phyloP scores from a whole-genome alignment of 371 early-diverging fungal genomes.

The Gilbertella persicaria region DNA sequence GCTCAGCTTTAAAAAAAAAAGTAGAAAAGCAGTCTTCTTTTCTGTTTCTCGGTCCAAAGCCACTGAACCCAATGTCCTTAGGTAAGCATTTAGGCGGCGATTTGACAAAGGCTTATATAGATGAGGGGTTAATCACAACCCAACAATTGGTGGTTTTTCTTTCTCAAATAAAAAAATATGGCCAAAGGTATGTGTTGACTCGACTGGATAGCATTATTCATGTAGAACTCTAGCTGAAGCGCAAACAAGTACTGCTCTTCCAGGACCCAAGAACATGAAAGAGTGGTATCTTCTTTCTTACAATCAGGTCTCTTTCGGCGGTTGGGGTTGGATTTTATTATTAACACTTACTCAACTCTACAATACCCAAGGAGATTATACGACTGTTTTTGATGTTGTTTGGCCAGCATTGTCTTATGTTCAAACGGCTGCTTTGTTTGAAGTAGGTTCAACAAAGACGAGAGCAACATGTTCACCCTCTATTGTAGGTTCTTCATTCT shows the following conservation, averaged over 20 bases:
- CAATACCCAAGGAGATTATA: conserved; percentile 49
- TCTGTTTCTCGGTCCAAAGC: conserved; percentile 2
- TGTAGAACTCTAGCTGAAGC: neutral
- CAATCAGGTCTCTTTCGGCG: conserved; percentile 73
- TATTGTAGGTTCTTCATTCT: conserved; percentile 12
- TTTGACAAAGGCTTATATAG: too few species aligned
- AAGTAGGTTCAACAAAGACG: conserved; percentile 42
- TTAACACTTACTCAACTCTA: conserved; percentile 53
- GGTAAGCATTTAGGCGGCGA: too few species aligned
- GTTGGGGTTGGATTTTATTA: conserved; percentile 76
- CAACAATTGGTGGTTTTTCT: too few species aligned
- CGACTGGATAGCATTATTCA: too few species aligned
- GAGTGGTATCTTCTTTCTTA: conserved; percentile 76
- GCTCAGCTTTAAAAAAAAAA: conserved; percentile 15
- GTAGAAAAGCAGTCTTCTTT: conserved; percentile 6
- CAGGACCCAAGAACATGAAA: conserved; percentile 27
- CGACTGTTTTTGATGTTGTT: conserved; percentile 57
- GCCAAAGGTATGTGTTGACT: too few species aligned
- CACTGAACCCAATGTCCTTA: neutral
- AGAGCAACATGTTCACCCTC: neutral
- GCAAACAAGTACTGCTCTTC: conserved; percentile 2
- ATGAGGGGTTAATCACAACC: too few species aligned
- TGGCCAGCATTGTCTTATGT: conserved; percentile 63
- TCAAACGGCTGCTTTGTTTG: conserved; percentile 79
- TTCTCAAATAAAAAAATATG: too few species aligned